Percentiles rank a stretch among this genome's conserved stretches.
These are phyloP conservation scores for Paecilomyces sp. DNA, from an alignment of 2,329 filamentous ascomycete species.

Conservation along the genomic window DNA sequence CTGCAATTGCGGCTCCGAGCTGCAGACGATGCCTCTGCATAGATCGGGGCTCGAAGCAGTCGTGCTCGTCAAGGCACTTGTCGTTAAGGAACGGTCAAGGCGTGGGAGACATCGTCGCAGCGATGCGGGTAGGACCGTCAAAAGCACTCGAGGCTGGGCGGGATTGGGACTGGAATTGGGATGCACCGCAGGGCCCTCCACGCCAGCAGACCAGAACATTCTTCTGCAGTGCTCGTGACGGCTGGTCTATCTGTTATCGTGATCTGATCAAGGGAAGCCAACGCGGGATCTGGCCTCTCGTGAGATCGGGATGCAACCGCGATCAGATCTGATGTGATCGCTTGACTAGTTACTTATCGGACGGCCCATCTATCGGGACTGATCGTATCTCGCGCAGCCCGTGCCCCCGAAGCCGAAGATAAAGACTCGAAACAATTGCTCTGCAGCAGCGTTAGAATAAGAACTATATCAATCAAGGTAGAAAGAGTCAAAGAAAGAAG, in stretches of 20 bases:
- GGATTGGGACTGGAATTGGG: background rate
- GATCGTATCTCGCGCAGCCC: background rate
- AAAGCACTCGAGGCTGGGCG: background rate
- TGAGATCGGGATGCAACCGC: background rate
- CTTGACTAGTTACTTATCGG: background rate
- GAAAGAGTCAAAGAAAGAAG: too few species aligned
- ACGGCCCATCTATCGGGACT: background rate
- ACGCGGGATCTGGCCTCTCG: background rate
- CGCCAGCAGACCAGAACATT: background rate
- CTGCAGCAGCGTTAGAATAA: too few species aligned
- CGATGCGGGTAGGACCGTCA: background rate
- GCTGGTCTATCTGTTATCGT: background rate
- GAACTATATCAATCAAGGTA: too few species aligned
- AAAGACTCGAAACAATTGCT: background rate
- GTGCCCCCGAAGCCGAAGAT: background rate
- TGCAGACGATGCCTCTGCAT: background rate
- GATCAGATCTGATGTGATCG: background rate
- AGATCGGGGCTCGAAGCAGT: background rate
- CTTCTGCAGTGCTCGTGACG: background rate
- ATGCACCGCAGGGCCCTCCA: background rate
- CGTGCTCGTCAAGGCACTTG: background rate
- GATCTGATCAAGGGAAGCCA: background rate
- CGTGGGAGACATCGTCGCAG: background rate
- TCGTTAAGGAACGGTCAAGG: background rate
- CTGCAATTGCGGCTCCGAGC: background rate